Percentiles rank a stretch among this genome's conserved stretches.
Conservation (phyloP, 805 yeast species). For the Candida qinlingensis region DNA sequence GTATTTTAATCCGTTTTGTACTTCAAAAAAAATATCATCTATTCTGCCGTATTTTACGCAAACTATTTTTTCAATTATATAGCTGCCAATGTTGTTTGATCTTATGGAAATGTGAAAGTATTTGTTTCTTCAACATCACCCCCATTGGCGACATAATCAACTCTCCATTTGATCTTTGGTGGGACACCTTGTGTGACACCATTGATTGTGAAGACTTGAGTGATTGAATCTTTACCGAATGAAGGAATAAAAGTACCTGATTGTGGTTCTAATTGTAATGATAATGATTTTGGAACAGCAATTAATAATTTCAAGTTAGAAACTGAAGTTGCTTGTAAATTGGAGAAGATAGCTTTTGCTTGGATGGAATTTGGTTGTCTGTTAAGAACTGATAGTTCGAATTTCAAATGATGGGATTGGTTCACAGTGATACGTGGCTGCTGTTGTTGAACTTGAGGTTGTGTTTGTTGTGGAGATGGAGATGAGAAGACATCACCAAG, state of each 20-base stretch:
- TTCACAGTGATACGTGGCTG: constrained; percentile 29
- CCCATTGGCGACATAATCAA: constrained; percentile 48
- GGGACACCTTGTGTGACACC: constrained; percentile 31
- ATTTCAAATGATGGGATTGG: constrained; percentile 41
- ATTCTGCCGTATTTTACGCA: too few relatives aligned
- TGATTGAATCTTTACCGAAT: constrained; percentile 42
- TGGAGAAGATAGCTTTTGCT: constrained; percentile 49
- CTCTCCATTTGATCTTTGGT: constrained; percentile 76
- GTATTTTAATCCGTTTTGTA: too few relatives aligned
- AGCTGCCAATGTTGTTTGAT: background rate
- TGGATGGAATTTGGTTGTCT: constrained; percentile 33
- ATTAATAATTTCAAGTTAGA: constrained; percentile 51
- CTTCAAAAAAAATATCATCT: too few relatives aligned
- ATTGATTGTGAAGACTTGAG: constrained; percentile 44
- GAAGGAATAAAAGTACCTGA: constrained; percentile 48
- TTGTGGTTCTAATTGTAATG: constrained; percentile 57
- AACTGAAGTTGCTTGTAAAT: constrained; percentile 39
- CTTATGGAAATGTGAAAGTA: constrained; percentile 35
- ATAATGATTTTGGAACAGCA: constrained; percentile 66
- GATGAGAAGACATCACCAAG: constrained; percentile 18
- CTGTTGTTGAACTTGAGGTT: constrained; percentile 11
- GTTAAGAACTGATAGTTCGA: constrained; percentile 40
- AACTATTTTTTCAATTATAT: too few relatives aligned
- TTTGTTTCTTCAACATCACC: constrained; percentile 51
- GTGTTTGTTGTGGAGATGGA: constrained; percentile 4